Evolutionary conservation across 1,284 basidiomycete species (phyloP).

Genomic region (Microbotryum violaceum): DNA sequence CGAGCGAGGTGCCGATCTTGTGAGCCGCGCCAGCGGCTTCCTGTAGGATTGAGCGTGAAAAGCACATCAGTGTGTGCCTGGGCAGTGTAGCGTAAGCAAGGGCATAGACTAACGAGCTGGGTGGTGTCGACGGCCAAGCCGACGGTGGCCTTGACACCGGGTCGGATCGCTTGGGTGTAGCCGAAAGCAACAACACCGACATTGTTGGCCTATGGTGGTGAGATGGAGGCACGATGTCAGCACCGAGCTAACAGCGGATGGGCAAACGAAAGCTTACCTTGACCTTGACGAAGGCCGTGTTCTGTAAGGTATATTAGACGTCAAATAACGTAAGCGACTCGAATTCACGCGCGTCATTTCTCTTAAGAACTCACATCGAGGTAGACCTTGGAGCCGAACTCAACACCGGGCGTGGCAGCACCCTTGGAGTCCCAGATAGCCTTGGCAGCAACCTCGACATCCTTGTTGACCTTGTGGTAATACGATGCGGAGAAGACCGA

Average conservation of each 20-base stretch:
- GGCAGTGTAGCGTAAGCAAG: not conserved
- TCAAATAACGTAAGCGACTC: not conserved
- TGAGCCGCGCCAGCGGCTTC: conserved; percentile 44
- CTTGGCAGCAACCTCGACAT: conserved; percentile 97
- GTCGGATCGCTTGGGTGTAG: conserved; percentile 84
- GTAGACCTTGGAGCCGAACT: conserved; percentile 88
- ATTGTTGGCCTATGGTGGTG: conserved; percentile 56
- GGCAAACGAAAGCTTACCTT: conserved; percentile 55
- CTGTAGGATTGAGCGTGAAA: conserved; percentile 30
- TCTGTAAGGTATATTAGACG: conserved; percentile 7
- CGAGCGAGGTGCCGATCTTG: conserved; percentile 52
- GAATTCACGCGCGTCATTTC: too few relatives aligned
- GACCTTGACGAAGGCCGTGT: conserved; percentile 52
- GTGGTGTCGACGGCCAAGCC: conserved; percentile 58
- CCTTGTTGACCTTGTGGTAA: conserved; percentile 92
- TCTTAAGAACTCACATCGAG: conserved; percentile 49
- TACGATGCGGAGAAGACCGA: conserved; percentile 91
- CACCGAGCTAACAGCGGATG: too few relatives aligned
- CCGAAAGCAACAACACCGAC: conserved; percentile 62
- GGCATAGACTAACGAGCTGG: conserved; percentile 36
- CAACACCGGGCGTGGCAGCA: conserved; percentile 77
- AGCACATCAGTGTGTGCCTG: not conserved
- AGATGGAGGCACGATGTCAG: too few relatives aligned
- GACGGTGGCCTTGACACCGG: conserved; percentile 90
- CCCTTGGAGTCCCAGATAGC: conserved; percentile 92